These are phyloP conservation scores for Huntiella omanensis DNA, from an alignment of 2,329 filamentous ascomycete genomes.

Conservation along the genomic window DNA sequence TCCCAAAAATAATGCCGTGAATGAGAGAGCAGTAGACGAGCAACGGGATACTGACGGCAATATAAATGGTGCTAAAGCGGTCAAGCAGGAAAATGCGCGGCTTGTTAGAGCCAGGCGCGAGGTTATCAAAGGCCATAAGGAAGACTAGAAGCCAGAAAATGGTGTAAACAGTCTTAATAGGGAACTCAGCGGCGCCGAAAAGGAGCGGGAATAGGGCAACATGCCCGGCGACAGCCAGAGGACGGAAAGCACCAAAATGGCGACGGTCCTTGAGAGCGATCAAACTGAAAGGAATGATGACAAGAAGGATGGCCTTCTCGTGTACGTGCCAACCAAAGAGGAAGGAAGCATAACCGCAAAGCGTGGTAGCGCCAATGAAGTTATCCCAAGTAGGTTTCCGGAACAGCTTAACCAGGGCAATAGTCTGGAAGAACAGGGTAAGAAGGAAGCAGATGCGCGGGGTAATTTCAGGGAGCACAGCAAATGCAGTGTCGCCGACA, in stretches of 20 bases:
- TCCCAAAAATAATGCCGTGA: constrained; percentile 69
- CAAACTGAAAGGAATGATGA: constrained; percentile 88
- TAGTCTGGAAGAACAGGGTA: constrained; percentile 64
- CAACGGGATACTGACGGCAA: constrained; percentile 72
- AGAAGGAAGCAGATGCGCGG: constrained; percentile 64
- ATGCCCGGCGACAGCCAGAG: constrained; percentile 79
- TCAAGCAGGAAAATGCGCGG: constrained; percentile 80
- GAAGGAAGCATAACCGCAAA: constrained; percentile 92
- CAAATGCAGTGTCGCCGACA: constrained; percentile 85
- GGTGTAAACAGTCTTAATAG: constrained; percentile 84
- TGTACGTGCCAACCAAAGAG: constrained; percentile 98
- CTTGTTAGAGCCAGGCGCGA: constrained; percentile 65
- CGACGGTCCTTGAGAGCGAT: constrained; percentile 78
- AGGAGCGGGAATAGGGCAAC: constrained; percentile 88
- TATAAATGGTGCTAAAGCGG: constrained; percentile 76
- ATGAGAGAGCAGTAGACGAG: constrained; percentile 75
- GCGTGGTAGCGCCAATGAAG: constrained; percentile 74
- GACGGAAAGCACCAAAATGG: constrained; percentile 79
- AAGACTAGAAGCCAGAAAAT: constrained; percentile 81
- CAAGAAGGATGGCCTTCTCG: constrained; percentile 85
- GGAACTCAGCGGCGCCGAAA: constrained; percentile 83
- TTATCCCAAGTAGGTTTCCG: constrained; percentile 63
- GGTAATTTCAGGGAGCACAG: constrained; percentile 72
- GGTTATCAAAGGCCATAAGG: constrained; percentile 65
- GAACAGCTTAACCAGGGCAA: constrained; percentile 71